Evolutionary conservation across 2,329 filamentous ascomycete genomes (phyloP).

Genomic region (Claviceps sp.): DNA sequence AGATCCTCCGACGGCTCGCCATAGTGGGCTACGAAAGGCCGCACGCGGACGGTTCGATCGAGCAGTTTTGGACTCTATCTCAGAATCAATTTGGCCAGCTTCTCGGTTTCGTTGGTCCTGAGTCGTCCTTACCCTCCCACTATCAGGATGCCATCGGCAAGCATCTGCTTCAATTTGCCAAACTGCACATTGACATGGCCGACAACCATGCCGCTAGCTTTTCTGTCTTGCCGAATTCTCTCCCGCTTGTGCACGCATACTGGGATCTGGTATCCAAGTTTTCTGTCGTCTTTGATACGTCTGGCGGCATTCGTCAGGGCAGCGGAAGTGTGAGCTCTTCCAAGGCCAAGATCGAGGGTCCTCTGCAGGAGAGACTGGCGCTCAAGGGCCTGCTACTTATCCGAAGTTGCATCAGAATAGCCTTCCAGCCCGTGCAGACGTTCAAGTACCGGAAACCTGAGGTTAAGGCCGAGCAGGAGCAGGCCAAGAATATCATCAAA

Average conservation of each 20-base stretch:
- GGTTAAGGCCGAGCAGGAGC: conserved; percentile 61
- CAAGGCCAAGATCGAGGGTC: conserved; percentile 41
- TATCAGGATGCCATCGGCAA: conserved; percentile 60
- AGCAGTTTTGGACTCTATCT: conserved; percentile 68
- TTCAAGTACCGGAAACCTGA: conserved; percentile 72
- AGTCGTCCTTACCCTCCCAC: conserved; percentile 36
- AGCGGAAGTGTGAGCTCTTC: conserved; percentile 22
- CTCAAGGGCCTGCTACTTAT: conserved; percentile 74
- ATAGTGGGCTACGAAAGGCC: conserved; percentile 75
- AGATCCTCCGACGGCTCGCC: conserved; percentile 65
- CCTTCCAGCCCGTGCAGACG: conserved; percentile 64
- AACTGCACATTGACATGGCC: conserved; percentile 81
- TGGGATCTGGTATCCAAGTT: conserved; percentile 72
- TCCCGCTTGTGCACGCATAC: conserved; percentile 67
- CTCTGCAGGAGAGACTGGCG: conserved; percentile 64
- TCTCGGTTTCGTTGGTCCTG: conserved; percentile 46
- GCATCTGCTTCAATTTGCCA: conserved; percentile 80
- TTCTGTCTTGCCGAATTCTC: conserved; percentile 63
- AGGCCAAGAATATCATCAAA: conserved; percentile 57
- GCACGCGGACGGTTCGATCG: conserved; percentile 61
- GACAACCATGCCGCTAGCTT: conserved; percentile 70
- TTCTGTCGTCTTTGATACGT: conserved; percentile 57
- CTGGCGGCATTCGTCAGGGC: conserved; percentile 39
- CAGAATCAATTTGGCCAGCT: conserved; percentile 69
- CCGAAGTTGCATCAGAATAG: conserved; percentile 72